A percentile compares a stretch with the other conserved stretches of the same genome.
phyloP scores from a whole-genome alignment of 805 yeast species.

The Ogataea paradorogensis region DNA sequence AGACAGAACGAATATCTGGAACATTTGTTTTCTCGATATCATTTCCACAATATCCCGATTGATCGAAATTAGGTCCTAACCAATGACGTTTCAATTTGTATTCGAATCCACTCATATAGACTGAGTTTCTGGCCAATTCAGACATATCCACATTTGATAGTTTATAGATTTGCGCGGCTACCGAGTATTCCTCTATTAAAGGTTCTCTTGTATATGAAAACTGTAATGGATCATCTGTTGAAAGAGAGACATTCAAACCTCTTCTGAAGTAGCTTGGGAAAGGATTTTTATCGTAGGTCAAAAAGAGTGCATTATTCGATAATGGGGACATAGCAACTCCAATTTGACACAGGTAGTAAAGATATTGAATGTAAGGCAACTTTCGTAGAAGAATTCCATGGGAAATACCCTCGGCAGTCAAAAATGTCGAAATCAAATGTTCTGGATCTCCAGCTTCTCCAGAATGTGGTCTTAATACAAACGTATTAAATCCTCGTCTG shows the following conservation, averaged over 20 bases:
- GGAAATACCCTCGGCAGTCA: slow-evolving; percentile 87
- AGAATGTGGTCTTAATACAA: slow-evolving; percentile 95
- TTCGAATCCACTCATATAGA: slow-evolving; percentile 93
- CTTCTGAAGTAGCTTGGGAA: slow-evolving; percentile 86
- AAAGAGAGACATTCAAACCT: slow-evolving; percentile 90
- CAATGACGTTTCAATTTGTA: slow-evolving; percentile 82
- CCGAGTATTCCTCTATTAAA: slow-evolving; percentile 94
- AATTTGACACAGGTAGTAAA: slow-evolving; percentile 90
- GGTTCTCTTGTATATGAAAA: slow-evolving; percentile 97
- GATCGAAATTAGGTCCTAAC: slow-evolving; percentile 68
- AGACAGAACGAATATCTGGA: slow-evolving; percentile 82
- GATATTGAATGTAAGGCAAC: slow-evolving; percentile 90
- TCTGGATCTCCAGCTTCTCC: slow-evolving; percentile 99
- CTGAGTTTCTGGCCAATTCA: slow-evolving; percentile 92
- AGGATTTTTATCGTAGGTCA: slow-evolving; percentile 96
- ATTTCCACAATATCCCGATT: slow-evolving; percentile 72
- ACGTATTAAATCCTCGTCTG: slow-evolving; percentile 74
- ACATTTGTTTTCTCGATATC: slow-evolving; percentile 93
- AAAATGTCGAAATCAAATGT: slow-evolving; percentile 84
- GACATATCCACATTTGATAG: slow-evolving; percentile 95
- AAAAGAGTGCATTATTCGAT: slow-evolving; percentile 91
- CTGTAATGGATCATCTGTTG: slow-evolving; percentile 97
- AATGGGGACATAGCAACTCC: slow-evolving; percentile 98
- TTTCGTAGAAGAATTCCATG: slow-evolving; percentile 94
- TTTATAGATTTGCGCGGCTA: slow-evolving; percentile 96